These are phyloP conservation scores for Colletotrichum sp. DNA, from an alignment of 2,329 filamentous ascomycete species.

Conservation along the genomic window DNA sequence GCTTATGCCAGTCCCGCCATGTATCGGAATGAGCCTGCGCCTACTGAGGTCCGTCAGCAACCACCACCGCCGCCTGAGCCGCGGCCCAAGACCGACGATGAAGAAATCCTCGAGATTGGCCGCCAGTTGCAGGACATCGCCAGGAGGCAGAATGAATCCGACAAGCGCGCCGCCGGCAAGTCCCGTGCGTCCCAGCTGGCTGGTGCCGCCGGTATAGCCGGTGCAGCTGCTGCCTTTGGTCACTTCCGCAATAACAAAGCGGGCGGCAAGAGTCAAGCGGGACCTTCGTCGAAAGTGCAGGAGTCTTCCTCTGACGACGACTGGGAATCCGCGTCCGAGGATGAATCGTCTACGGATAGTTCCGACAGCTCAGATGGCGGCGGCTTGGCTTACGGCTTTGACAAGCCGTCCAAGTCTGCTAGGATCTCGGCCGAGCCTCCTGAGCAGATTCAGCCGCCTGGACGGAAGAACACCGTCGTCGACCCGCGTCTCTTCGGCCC, in stretches of 20 bases:
- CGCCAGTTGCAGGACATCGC: slow-evolving; percentile 59
- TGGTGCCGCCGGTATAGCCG: slow-evolving; percentile 33
- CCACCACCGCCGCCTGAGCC: slow-evolving; percentile 25
- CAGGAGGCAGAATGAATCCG: slow-evolving; percentile 54
- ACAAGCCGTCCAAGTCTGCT: slow-evolving; percentile 25
- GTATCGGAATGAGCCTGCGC: slow-evolving; percentile 15
- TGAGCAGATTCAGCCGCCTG: slow-evolving; percentile 16
- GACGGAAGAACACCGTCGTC: slow-evolving; percentile 48
- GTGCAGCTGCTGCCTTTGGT: slow-evolving; percentile 41
- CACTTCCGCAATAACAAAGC: slow-evolving; percentile 45
- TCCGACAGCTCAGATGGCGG: slow-evolving; percentile 46
- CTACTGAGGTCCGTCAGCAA: slow-evolving; percentile 16
- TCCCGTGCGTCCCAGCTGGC: slow-evolving; percentile 40
- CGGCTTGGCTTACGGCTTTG: slow-evolving; percentile 48
- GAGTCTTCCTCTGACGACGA: slow-evolving; percentile 46
- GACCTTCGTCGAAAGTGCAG: slow-evolving; percentile 44
- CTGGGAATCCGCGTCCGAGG: slow-evolving; percentile 62
- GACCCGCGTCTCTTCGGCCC: slow-evolving; percentile 65
- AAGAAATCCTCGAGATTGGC: slow-evolving; percentile 62
- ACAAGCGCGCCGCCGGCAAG: slow-evolving; percentile 47
- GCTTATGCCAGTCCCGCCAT: background rate
- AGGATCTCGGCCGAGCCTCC: slow-evolving; percentile 15
- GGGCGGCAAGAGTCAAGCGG: slow-evolving; percentile 37
- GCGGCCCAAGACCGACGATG: slow-evolving; percentile 49
- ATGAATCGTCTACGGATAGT: slow-evolving; percentile 38